A percentile compares a stretch with the other conserved stretches of the same genome.
Evolutionary conservation across 352 stramenopile species (phyloP).

Genomic region (Pythium dissotocum): DNA sequence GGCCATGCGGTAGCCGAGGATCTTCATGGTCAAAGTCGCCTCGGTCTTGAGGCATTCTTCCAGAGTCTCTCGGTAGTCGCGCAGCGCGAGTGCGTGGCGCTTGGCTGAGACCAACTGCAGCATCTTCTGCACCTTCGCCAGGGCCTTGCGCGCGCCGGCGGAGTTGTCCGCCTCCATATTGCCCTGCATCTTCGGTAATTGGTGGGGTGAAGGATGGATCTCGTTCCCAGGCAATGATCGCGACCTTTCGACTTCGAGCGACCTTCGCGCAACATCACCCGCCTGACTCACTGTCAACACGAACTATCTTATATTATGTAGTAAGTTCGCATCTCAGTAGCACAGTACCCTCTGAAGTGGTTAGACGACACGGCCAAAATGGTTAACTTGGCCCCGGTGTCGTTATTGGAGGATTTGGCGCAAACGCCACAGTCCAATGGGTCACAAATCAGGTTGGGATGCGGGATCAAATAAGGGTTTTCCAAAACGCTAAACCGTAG

Average conservation of each 20-base stretch:
- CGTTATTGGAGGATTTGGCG: no score
- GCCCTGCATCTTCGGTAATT: constrained; percentile 40
- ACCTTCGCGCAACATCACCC: constrained; percentile 14
- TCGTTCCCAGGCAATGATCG: not conserved
- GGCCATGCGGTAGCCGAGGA: constrained; percentile 72
- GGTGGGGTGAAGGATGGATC: not conserved
- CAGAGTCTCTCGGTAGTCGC: constrained; percentile 60
- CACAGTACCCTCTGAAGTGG: no score
- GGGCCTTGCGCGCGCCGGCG: constrained; percentile 44
- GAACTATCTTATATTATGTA: no score
- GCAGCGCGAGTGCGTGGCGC: constrained; percentile 54
- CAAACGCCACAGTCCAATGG: no score
- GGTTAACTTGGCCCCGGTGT: no score
- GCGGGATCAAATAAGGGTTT: no score
- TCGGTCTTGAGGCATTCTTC: constrained; percentile 77
- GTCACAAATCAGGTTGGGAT: no score
- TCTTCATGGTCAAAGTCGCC: constrained; percentile 53
- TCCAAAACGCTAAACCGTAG: no score
- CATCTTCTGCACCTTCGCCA: constrained; percentile 64
- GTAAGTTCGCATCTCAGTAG: no score
- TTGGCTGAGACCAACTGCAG: constrained; percentile 52
- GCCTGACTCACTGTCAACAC: not conserved
- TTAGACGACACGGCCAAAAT: no score
- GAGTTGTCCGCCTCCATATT: constrained; percentile 43
- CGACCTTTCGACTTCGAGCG: constrained; percentile 10